Evolutionary conservation across 306 rosid genomes (phyloP).

Genomic region (Lathyrus oleraceus): DNA sequence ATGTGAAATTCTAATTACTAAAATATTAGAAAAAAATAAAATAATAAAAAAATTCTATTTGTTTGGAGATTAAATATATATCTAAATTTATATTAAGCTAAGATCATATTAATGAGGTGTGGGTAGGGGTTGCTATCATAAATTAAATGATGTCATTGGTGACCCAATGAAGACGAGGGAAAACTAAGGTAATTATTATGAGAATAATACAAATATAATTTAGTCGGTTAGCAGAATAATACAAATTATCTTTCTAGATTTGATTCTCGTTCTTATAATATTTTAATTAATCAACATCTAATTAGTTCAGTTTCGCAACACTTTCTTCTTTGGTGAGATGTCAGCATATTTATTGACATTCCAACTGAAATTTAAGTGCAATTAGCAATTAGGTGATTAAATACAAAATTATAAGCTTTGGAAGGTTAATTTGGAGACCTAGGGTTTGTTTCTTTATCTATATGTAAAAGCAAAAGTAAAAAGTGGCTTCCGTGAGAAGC

Average conservation of each 20-base stretch:
- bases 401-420: slow-evolving; percentile 23
- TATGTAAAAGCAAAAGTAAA: neutral
- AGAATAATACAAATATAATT: neutral
- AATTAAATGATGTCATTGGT: slow-evolving; percentile 17
- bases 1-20: too few species aligned
- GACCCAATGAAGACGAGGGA: neutral
- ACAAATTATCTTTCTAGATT: slow-evolving; percentile 8
- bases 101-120: neutral
- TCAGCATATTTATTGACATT: slow-evolving; percentile 55
- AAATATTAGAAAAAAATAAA: too few species aligned
- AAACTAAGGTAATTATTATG: neutral
- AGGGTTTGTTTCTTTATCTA: slow-evolving; percentile 3
- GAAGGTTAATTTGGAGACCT: neutral
- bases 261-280: slow-evolving; percentile 10
- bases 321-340: slow-evolving; percentile 48
- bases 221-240: slow-evolving; percentile 7
- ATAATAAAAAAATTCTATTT: too few species aligned
- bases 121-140: slow-evolving; percentile 1
- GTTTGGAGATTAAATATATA: too few species aligned
- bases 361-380: slow-evolving; percentile 41
- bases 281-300: slow-evolving; percentile 5
- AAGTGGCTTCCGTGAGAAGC: neutral
- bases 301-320: neutral
- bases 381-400: slow-evolving; percentile 33
- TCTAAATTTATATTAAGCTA: too few species aligned